Base-by-base conservation (phyloP, 2,329 filamentous ascomycete species). In the Fusarium luffae region DNA sequence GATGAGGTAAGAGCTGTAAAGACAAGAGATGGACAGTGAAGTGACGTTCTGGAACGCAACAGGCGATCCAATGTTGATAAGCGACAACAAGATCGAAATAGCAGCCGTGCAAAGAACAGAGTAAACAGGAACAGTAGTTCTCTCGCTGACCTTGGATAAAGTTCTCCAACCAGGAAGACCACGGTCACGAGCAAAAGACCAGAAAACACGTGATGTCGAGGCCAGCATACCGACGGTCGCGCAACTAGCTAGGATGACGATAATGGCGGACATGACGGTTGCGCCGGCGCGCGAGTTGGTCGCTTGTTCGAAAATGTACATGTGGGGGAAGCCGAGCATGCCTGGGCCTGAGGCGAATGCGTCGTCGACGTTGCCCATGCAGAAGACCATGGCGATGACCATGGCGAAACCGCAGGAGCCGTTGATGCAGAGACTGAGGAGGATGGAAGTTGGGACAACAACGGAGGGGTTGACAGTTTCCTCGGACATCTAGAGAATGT, bases 181-280 rank as follows among this genome's bases (percentile, higher is more conserved):
- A 0, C 72, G 74, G 19, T 79, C 78, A 4, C 78, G 73, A 2
- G 78, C 72, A 68, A 88, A 88, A 0, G 86, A 85, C 84, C 85
- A 89, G 13, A 86, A 82, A 58, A 88, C 83, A 14, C 87, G 82
- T 1, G 86, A 88, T 0, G 87, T 86, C 0, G 88, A 85, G 2
- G 85, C 86, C 0, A 90, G 82, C 62, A 86, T 85, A 2, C 84
- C 84, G 21, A 87, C 83, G 16, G 82, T 85, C 37, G 83, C 83
- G 19, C 81, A 84, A 2, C 82, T 81, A 7, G 83, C 77, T 30
- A 85, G 82, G 19, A 86, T 75, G 5, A 86, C 79, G 5, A 88
- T 76, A 19, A 88, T 80, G 7, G 80, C 75, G 0, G 82, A 80
- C 82, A 88, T 86, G 21, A 83, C 81, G 3, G 83, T 82, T 0